Percentiles rank a stretch among this genome's conserved stretches.
Conservation (phyloP, 1,139 yeast genomes). For the Sugiyamaella paludigena region DNA sequence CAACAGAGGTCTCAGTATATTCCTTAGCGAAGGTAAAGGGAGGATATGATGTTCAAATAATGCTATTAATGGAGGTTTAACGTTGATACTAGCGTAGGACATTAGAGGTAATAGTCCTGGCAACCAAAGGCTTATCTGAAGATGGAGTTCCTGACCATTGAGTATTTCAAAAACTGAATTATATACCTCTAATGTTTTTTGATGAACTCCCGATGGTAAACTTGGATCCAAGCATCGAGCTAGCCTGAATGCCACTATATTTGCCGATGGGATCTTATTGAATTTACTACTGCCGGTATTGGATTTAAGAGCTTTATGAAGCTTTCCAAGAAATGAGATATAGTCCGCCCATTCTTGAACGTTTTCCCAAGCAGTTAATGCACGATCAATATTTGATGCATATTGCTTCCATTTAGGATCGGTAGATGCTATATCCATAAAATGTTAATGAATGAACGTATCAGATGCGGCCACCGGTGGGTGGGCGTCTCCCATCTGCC, state of each 20-base stretch:
- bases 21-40: conserved; percentile 48
- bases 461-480: conserved; percentile 1
- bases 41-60: conserved; percentile 58
- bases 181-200: conserved; percentile 77
- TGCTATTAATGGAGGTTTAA: conserved; percentile 70
- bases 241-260: conserved; percentile 40
- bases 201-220: conserved; percentile 94
- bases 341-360: conserved; percentile 99
- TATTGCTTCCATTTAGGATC: conserved; percentile 67
- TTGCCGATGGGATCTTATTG: conserved; percentile 47
- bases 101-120: conserved; percentile 86
- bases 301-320: conserved; percentile 63
- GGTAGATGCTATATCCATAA: neutral
- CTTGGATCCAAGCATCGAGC: conserved; percentile 69
- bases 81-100: conserved; percentile 83
- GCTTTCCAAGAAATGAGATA: conserved; percentile 77
- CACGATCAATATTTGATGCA: conserved; percentile 64
- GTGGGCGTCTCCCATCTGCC: neutral
- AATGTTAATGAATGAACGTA: neutral
- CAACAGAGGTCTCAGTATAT: conserved; percentile 64
- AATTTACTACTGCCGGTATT: conserved; percentile 14
- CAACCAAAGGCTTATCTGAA: conserved; percentile 59
- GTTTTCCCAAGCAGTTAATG: conserved; percentile 74
- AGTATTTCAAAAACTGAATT: conserved; percentile 63
- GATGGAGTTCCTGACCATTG: conserved; percentile 21